Evolutionary conservation across 2,329 filamentous ascomycete species (phyloP), one percentile per base, ranked within the genome.

Genomic region (Aspergillus sp.): DNA sequence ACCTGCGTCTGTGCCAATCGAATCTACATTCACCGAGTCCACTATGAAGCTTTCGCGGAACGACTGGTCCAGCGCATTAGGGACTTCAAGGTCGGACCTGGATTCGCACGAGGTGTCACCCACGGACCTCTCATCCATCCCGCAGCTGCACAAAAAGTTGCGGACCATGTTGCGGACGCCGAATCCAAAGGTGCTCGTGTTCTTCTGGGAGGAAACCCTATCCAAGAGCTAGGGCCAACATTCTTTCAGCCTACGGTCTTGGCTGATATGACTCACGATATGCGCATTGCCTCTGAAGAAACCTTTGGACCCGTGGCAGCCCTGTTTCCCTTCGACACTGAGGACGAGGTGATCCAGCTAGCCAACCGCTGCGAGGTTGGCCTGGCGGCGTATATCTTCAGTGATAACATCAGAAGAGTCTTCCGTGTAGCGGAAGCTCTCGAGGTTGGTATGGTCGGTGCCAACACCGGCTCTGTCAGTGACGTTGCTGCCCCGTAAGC

Each of bases 221-320:
- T n/a, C n/a, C n/a, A n/a, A n/a, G n/a, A n/a, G n/a, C n/a, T n/a
- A n/a, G n/a, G n/a, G n/a, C n/a, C n/a, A n/a, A n/a, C 33, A 6
- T 54, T 52, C 41, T 40, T 43, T 27, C 30, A 48, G 33, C 49
- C 47, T 6, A 48, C 51, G 1, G 40, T 52, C 19, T 19, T 54
- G 2, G 39, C 34, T 6, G 40, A 38, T 7, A 36, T 46, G 9
- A 52, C 45, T 2, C 9, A 33, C 1, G 44, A 50, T 12, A 52
- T 54, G 49, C 27, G 5, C 13, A 30, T 50, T 1, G 30, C 40
- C 4, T 19, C 29, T 1, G 52, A 54, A 5, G 52, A 52, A 39
- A 53, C 38, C 9, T 49, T 49, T 33, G 49, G 49, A 0, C 49
- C 49, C 4, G 4, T 51, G 26, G 44, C 46, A 4, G 26, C 44